Evolutionary conservation across 345 rosid genomes (phyloP).

Genomic region (Syzygium aromaticum): DNA sequence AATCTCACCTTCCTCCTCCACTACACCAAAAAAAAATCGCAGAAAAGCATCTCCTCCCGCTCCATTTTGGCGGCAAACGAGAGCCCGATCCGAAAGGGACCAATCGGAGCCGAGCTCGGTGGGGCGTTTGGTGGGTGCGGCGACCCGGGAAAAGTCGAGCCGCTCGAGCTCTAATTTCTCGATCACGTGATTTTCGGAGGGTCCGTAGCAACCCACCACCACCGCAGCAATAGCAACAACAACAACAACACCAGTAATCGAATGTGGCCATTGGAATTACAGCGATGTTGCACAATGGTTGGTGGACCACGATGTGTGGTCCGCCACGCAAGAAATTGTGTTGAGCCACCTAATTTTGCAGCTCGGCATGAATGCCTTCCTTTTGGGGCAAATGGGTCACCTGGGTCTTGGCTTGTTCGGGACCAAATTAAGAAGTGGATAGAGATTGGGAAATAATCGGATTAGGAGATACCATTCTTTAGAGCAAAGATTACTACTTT

Average conservation of each 20-base stretch:
- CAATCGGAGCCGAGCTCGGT: not conserved
- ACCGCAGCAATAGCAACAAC: too few relatives aligned
- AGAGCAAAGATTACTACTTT: not conserved
- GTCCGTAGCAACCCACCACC: not conserved
- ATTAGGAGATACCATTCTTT: not conserved
- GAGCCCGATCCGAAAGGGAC: not conserved
- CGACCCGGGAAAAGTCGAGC: not conserved
- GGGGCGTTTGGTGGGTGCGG: not conserved
- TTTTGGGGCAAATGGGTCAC: not conserved
- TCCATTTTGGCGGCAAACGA: not conserved
- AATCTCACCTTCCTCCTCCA: not conserved
- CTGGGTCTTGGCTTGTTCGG: not conserved
- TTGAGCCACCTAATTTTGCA: not conserved
- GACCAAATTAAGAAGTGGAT: too few relatives aligned
- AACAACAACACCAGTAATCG: not conserved
- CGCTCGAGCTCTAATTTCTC: not conserved
- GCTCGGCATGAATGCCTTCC: not conserved
- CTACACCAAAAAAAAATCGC: not conserved
- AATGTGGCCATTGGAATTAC: not conserved
- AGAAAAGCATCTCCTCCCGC: not conserved
- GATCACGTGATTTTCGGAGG: not conserved
- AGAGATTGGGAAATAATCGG: too few relatives aligned
- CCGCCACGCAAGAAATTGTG: not conserved
- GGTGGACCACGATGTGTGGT: not conserved
- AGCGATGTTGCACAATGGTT: not conserved